Evolutionary conservation across 106 monocot genomes (phyloP).

Genomic region (Vanilla planifolia): DNA sequence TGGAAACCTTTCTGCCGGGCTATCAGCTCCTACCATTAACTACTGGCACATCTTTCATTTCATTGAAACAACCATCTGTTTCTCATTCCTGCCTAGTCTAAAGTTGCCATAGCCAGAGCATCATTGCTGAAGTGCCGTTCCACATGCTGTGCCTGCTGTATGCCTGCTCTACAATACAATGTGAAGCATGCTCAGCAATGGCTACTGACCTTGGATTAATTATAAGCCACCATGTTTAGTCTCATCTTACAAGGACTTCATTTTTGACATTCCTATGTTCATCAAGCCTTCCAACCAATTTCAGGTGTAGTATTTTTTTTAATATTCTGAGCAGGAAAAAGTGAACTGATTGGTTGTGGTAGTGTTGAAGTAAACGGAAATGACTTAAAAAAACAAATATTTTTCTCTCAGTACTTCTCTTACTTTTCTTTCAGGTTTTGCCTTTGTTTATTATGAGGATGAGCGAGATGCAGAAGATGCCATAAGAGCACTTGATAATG

Average conservation of each 20-base stretch:
- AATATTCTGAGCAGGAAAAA: slow-evolving; percentile 24
- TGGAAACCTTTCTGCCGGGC: slow-evolving; percentile 50
- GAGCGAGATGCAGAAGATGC: slow-evolving; percentile 87
- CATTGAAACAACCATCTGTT: slow-evolving; percentile 46
- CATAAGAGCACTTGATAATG: slow-evolving; percentile 46
- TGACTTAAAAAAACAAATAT: background rate
- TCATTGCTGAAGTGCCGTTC: slow-evolving; percentile 29
- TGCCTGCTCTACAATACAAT: slow-evolving; percentile 21
- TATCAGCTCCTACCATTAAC: slow-evolving; percentile 38
- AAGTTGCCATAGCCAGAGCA: slow-evolving; percentile 44
- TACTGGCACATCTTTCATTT: slow-evolving; percentile 47
- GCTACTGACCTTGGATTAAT: slow-evolving; percentile 47
- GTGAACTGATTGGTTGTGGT: slow-evolving; percentile 18
- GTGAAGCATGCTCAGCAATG: slow-evolving; percentile 49
- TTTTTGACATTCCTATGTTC: slow-evolving; percentile 41
- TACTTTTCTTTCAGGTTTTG: slow-evolving; percentile 53
- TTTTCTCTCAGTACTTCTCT: slow-evolving; percentile 3
- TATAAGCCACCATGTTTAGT: slow-evolving; percentile 45
- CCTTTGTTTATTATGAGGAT: slow-evolving; percentile 86
- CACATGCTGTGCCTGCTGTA: slow-evolving; percentile 43
- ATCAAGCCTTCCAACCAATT: slow-evolving; percentile 36
- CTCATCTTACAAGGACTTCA: slow-evolving; percentile 33
- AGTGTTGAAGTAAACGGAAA: slow-evolving; percentile 1
- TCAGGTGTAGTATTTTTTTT: slow-evolving; percentile 66
- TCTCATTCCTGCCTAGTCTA: slow-evolving; percentile 28